These are phyloP conservation scores for Phyllostachys edulis DNA, from an alignment of 176 grass and related monocot species.

Conservation along the genomic window DNA sequence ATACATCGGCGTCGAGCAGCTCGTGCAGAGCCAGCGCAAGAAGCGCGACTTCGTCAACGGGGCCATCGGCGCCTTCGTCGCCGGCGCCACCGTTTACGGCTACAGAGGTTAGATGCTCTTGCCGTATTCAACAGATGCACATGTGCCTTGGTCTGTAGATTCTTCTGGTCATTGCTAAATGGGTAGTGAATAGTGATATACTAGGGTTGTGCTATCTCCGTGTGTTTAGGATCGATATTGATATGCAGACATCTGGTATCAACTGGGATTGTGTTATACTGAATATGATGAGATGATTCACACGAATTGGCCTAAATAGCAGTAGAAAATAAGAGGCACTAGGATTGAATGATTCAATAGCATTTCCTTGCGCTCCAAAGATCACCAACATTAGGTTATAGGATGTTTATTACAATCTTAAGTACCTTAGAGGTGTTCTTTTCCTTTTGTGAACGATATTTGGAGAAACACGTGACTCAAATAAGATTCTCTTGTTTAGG, in stretches of 20 bases:
- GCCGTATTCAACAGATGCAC: background rate
- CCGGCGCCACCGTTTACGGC: slow-evolving; percentile 81
- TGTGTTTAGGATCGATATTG: background rate
- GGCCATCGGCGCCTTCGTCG: slow-evolving; percentile 78
- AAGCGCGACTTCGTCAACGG: slow-evolving; percentile 91
- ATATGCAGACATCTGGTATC: background rate
- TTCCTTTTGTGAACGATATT: background rate
- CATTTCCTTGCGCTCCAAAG: background rate
- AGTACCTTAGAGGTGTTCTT: background rate
- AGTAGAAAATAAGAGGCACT: background rate
- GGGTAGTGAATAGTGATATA: background rate
- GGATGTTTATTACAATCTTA: background rate
- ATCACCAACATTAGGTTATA: slow-evolving; percentile 5
- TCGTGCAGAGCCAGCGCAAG: slow-evolving; percentile 80
- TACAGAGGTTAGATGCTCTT: slow-evolving; percentile 60
- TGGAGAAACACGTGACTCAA: background rate
- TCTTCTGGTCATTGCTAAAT: background rate
- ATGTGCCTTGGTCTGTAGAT: background rate
- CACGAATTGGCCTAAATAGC: background rate
- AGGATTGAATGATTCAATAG: background rate
- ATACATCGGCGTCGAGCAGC: slow-evolving; percentile 88
- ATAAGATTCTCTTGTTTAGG: background rate
- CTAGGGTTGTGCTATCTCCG: background rate
- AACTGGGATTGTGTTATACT: background rate
- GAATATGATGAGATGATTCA: background rate